Conservation (phyloP, 2,329 filamentous ascomycete species). For the Beauveria australis region DNA sequence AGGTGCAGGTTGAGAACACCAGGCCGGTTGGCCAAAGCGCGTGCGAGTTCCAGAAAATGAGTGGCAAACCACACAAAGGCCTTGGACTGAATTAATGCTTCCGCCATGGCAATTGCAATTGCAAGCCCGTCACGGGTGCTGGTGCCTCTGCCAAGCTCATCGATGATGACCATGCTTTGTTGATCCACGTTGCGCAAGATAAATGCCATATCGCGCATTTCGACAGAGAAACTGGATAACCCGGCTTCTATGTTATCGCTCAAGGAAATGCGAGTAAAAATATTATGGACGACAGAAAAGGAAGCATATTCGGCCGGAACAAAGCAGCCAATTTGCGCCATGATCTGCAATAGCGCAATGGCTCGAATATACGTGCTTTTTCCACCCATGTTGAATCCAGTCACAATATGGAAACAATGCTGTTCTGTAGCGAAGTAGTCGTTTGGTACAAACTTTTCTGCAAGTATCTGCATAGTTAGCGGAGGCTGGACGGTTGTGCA, state of each 20-base stretch:
- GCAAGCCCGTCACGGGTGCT: slow-evolving; percentile 81
- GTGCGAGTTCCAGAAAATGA: slow-evolving; percentile 78
- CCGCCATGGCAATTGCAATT: slow-evolving; percentile 83
- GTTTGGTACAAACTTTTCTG: slow-evolving; percentile 70
- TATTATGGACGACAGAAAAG: slow-evolving; percentile 69
- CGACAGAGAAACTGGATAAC: slow-evolving; percentile 83
- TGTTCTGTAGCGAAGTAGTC: slow-evolving; percentile 79
- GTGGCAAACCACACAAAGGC: slow-evolving; percentile 89
- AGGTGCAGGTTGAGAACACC: slow-evolving; percentile 82
- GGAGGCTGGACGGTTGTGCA: background rate
- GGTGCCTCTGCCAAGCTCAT: slow-evolving; percentile 87
- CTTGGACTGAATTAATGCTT: slow-evolving; percentile 71
- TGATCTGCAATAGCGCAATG: slow-evolving; percentile 75
- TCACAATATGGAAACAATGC: slow-evolving; percentile 83
- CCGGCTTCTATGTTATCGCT: slow-evolving; percentile 87
- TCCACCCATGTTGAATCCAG: slow-evolving; percentile 96
- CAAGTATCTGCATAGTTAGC: slow-evolving; percentile 40
- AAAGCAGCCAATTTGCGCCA: slow-evolving; percentile 90
- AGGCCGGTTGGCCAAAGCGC: slow-evolving; percentile 62
- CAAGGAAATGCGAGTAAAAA: slow-evolving; percentile 82
- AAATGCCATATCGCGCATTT: slow-evolving; percentile 95
- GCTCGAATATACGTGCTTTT: slow-evolving; percentile 93
- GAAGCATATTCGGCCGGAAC: slow-evolving; percentile 79
- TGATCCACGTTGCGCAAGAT: slow-evolving; percentile 76
- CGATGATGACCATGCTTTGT: slow-evolving; percentile 73